Evolutionary conservation across 441 rosid species (phyloP).

Genomic region (Dalechampia spathulata): DNA sequence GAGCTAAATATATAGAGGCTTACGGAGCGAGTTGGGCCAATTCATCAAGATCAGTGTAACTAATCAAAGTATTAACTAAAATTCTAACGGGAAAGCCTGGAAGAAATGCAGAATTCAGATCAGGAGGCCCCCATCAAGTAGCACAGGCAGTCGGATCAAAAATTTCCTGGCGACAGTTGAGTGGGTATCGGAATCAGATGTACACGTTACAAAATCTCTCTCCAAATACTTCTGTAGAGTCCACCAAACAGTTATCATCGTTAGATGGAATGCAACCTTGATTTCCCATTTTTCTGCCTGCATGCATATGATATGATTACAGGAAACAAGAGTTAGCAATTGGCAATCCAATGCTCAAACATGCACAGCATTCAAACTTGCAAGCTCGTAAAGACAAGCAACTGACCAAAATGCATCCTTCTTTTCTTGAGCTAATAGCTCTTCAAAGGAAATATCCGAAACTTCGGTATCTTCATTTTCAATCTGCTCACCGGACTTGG

Average conservation of each 20-base stretch:
- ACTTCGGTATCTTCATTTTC: conserved; percentile 41
- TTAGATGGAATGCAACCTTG: conserved; percentile 27
- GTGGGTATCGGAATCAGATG: conserved; percentile 3
- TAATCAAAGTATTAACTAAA: background rate
- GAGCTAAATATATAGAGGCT: too few species aligned
- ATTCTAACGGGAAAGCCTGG: background rate
- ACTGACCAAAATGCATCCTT: conserved; percentile 81
- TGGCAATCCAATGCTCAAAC: background rate
- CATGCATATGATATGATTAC: conserved; percentile 12
- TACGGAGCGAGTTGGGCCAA: too few species aligned
- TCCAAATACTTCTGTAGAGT: background rate
- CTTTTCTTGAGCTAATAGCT: conserved; percentile 82
- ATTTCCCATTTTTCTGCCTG: conserved; percentile 62
- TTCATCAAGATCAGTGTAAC: too few species aligned
- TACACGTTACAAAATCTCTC: conserved; percentile 12
- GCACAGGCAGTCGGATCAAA: conserved; percentile 15
- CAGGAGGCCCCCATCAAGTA: too few species aligned
- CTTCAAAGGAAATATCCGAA: conserved; percentile 77
- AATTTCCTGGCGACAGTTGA: conserved; percentile 1
- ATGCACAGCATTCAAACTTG: background rate
- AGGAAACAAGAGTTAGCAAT: conserved; percentile 1
- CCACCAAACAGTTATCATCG: background rate
- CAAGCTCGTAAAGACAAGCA: conserved; percentile 8
- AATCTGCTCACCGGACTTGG: conserved; percentile 31
- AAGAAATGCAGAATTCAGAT: background rate